phyloP scores from a whole-genome alignment of 2,329 filamentous ascomycete species.

The Helicocarpus griseus region DNA sequence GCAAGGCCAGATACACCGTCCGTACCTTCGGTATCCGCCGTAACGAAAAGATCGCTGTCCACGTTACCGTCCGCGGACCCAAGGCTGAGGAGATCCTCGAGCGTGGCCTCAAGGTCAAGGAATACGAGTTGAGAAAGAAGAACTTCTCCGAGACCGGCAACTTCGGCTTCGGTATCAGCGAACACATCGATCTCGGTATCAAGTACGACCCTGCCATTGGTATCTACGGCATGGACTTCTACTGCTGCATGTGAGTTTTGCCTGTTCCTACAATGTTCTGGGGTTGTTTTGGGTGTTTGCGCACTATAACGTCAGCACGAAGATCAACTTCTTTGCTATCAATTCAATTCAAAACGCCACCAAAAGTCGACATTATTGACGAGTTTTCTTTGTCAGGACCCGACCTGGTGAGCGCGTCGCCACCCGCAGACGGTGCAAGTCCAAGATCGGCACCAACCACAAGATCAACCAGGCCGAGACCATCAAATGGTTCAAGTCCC shows the following conservation, averaged over 20 bases:
- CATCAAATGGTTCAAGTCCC: constrained; percentile 93
- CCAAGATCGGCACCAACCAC: constrained; percentile 78
- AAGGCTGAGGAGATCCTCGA: constrained; percentile 99
- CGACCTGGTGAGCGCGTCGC: constrained; percentile 96
- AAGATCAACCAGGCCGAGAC: constrained; percentile 91
- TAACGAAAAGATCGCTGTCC: constrained; percentile 99
- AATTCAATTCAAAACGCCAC: no score
- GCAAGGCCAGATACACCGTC: constrained; percentile 99
- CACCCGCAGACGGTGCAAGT: constrained; percentile 84
- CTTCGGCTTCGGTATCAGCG: constrained; percentile 99
- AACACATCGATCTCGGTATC: constrained; percentile 99
- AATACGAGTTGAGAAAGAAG: constrained; percentile 98
- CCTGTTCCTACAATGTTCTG: neutral
- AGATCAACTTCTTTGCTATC: no score
- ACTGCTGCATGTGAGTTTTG: constrained; percentile 83
- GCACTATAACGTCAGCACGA: no score
- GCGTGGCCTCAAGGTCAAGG: constrained; percentile 99
- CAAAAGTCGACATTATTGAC: constrained; percentile 21
- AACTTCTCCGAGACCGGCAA: constrained; percentile 99
- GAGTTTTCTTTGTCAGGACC: constrained; percentile 47
- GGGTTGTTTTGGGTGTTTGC: neutral
- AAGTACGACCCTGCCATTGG: constrained; percentile 98
- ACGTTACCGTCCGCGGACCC: constrained; percentile 98
- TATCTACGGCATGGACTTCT: constrained; percentile 99
- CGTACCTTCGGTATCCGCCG: constrained; percentile 99